phyloP scores from a whole-genome alignment of 345 rosid species.

The Excoecaria agallocha region DNA sequence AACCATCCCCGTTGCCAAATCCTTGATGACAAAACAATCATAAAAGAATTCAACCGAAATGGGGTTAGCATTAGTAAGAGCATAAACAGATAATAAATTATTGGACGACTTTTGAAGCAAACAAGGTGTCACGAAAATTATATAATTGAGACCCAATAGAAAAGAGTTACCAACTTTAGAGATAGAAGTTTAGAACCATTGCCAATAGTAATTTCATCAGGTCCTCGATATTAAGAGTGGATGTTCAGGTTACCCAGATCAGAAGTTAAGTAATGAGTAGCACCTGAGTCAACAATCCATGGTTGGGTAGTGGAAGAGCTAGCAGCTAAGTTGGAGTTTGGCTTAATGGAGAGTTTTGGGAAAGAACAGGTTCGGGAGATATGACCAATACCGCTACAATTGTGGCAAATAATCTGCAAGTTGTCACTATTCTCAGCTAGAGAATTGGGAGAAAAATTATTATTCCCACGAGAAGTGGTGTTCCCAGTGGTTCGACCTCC shows the following conservation, averaged over 20 bases:
- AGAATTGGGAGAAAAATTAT: no score
- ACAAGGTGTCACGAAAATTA: not conserved
- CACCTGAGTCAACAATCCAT: not conserved
- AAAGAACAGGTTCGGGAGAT: no score
- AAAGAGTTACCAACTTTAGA: not conserved
- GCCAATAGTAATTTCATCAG: not conserved
- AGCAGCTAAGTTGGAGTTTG: no score
- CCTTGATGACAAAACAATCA: not conserved
- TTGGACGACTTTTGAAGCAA: not conserved
- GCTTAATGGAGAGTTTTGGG: no score
- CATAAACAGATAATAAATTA: not conserved
- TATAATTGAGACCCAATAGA: not conserved
- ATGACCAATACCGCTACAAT: no score
- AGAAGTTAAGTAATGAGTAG: not conserved
- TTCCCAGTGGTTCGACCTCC: no score
- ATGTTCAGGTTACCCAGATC: not conserved
- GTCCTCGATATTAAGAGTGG: not conserved
- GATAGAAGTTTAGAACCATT: not conserved
- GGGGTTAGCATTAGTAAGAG: not conserved
- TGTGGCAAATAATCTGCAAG: no score
- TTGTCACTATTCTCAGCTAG: no score
- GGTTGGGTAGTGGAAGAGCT: not conserved
- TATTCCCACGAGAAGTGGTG: no score
- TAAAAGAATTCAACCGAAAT: not conserved
- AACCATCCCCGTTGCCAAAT: not conserved